Evolutionary conservation across 2,329 filamentous ascomycete genomes (phyloP), one percentile per base, ranked within the genome.

Genomic region (Fusarium odoratissimum): DNA sequence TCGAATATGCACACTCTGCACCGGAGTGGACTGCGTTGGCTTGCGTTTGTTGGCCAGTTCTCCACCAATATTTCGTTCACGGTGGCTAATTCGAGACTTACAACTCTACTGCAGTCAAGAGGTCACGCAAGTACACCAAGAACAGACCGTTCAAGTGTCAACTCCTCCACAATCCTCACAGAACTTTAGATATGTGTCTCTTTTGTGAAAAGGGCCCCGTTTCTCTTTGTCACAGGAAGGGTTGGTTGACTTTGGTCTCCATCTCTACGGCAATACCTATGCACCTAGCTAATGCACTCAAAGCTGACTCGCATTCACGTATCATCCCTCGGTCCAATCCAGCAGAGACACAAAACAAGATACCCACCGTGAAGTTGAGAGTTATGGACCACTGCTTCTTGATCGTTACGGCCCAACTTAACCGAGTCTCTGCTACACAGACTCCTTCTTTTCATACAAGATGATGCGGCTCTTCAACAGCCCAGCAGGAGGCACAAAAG

Each of bases 71-170:
- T 49, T 37, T 37, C 54, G 35, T 70, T 72, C 69, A 73, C 69
- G 69, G 69, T 72, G 69, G 69, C 69, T 66, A 73, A 66, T 62
- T 72, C 65, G 42, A 66, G 42, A 72, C 69, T 41, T 56, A 33
- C 25, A 44, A 28, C 42, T 31, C 40, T 30, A 40, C 60, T 52
- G 21, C 42, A 55, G 58, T 41, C 48, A 72, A 49, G 54, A 51
- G 44, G 56, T 19, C 48, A 33, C 30, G 30, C 51, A 49, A 66
- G 69, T 72, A 73, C 41, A 70, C 28, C 44, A 56, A 30, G 51
- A 55, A 63, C 40, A 40, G 23, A 35, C 57, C 66, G 66, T 73
- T 67, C 65, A 45, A 37, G 23, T 25, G 35, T 38, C 65, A 55
- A 60, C 60, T 60, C 48, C 51, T 51, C 55, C 49, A 44, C 60